These are phyloP conservation scores for Botryotinia convoluta DNA, from an alignment of 2,329 filamentous ascomycete species.

Conservation along the genomic window DNA sequence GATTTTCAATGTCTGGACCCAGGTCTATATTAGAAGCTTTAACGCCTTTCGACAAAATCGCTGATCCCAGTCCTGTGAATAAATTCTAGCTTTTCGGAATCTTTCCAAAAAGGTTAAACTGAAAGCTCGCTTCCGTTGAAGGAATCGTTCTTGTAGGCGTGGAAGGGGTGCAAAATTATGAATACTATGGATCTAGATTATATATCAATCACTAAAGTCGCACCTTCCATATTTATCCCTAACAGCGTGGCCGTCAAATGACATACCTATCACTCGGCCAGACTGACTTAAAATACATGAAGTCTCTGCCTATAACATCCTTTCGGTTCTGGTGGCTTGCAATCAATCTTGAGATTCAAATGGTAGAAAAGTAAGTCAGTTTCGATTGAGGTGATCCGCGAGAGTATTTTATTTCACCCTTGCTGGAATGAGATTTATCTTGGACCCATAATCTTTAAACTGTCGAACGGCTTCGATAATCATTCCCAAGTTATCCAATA, in stretches of 20 bases:
- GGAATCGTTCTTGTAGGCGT: too few relatives aligned
- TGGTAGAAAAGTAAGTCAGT: neutral
- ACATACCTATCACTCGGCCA: neutral
- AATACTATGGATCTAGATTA: too few relatives aligned
- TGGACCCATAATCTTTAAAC: neutral
- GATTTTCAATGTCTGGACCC: neutral
- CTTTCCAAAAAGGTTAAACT: neutral
- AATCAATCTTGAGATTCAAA: neutral
- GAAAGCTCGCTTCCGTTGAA: neutral
- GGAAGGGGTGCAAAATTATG: too few relatives aligned
- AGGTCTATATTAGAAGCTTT: neutral
- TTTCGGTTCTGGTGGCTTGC: neutral
- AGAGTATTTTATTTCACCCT: neutral
- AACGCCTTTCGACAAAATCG: neutral
- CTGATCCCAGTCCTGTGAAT: neutral
- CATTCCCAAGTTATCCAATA: rapidly evolving
- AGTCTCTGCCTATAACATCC: neutral
- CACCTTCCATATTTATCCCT: too few relatives aligned
- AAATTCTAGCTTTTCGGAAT: neutral
- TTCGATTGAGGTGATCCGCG: neutral
- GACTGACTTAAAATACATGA: neutral
- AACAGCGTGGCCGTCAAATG: neutral
- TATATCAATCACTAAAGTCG: too few relatives aligned
- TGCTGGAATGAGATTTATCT: neutral
- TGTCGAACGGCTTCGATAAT: neutral